Base-by-base conservation (phyloP, 495 filamentous ascomycete genomes). In the Collariella sp. region DNA sequence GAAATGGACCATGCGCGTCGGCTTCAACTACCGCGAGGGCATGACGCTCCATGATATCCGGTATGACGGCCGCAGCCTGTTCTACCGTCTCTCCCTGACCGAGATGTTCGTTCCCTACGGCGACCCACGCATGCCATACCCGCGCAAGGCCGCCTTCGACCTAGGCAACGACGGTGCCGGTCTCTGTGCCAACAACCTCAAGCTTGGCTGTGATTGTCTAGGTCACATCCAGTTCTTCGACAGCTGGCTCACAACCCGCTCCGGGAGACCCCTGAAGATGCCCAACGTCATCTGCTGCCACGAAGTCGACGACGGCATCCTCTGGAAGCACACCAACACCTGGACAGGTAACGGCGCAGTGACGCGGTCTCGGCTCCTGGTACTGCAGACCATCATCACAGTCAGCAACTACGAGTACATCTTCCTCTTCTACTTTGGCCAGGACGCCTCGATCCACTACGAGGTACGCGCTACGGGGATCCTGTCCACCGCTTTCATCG, bases 401-500 rank as follows among this genome's bases (percentile, higher is more conserved):
- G 79, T 89, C 24, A 81, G 83, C 31, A 91, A 91, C 68, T 91
- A 91, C 69, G 87, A 90, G 63, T 91, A 91, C 54, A 85, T 95
- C 43, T 77, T 96, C 43, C 81, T 84, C 15, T 96, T 86, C 68
- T 81, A 87, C 50, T 88, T 96, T 71, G 87, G 89, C 67, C 87
- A 89, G 55, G 87, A 88, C 0, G 90, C 83, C 7, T 88, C 90
- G 61, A 57, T 94, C 43, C 74, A 79, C 40, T 83, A 91, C 58
- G 90, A 96, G 70, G 83, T 88, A 34, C 80, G 85, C 13, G 90
- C 90, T 5, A 95, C 90, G 2, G 90, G 90, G 0, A 88, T 96
- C 55, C 74, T 96, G 19, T 88, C 83, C 40, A 93, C 89, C 0
- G 79, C 88, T 35, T 87, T 89, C 7, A 83, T 95, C 53, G 53